A percentile compares a stretch with the other conserved stretches of the same genome.
Conservation (phyloP, 768 basidiomycete genomes). For the Xerocomellus intermedius region DNA sequence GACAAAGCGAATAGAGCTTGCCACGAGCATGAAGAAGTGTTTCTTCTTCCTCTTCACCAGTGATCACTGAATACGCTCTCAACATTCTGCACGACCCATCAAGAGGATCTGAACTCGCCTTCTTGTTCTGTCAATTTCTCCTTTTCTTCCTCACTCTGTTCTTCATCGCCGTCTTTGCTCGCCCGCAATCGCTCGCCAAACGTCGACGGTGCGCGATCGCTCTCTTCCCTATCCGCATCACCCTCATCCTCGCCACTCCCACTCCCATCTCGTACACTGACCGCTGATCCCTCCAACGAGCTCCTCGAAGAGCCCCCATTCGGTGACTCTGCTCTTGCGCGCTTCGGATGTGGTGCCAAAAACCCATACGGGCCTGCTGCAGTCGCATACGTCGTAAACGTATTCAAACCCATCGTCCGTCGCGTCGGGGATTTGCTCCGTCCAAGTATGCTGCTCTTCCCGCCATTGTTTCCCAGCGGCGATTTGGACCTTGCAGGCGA, state of each 20-base stretch:
- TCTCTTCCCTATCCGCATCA: constrained; percentile 33
- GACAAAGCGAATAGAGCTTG: constrained; percentile 63
- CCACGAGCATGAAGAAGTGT: constrained; percentile 75
- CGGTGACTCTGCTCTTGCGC: constrained; percentile 52
- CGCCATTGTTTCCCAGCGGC: constrained; percentile 35
- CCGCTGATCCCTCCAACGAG: constrained; percentile 36
- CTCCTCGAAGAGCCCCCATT: constrained; percentile 41
- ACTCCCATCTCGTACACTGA: constrained; percentile 32
- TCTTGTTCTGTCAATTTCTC: constrained; percentile 63
- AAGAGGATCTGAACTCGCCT: constrained; percentile 38
- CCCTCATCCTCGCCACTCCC: constrained; percentile 44
- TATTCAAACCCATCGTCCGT: constrained; percentile 39
- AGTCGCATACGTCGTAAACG: constrained; percentile 60
- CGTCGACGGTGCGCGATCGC: constrained; percentile 34
- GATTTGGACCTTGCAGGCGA: constrained; percentile 47
- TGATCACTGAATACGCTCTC: constrained; percentile 47
- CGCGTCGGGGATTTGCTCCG: constrained; percentile 58
- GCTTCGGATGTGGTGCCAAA: constrained; percentile 46
- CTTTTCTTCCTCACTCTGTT: constrained; percentile 42
- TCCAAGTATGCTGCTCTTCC: constrained; percentile 26
- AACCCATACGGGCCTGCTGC: constrained; percentile 44
- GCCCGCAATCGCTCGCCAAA: constrained; percentile 72
- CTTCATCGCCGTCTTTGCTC: constrained; percentile 57
- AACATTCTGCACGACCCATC: not conserved
- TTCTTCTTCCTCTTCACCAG: constrained; percentile 82